Evolutionary conservation across 192 early-diverging fungal genomes (phyloP), one percentile per base, ranked within the genome.

Genomic region (Chytriomyces hyalinus): DNA sequence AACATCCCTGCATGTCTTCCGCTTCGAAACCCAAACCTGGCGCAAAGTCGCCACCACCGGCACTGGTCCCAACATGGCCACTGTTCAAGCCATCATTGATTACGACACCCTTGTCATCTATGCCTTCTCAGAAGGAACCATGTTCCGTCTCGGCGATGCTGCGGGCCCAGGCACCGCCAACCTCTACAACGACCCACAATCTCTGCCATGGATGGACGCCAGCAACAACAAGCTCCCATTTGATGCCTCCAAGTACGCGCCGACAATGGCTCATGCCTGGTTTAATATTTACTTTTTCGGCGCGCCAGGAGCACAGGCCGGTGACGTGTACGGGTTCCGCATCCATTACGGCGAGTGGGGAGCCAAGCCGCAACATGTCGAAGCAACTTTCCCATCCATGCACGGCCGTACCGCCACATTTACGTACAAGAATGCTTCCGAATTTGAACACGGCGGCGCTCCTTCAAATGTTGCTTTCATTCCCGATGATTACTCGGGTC

Each of bases 241-340:
- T 6, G 22, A 43, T 20, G 45, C 17, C 6, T 10, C 15, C 8
- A 68, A 65, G 6, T 76, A 76, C 75, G 51, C 36, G 63, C 70
- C 70, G 6, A 68, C 65, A n/a, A 67, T 76, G 47, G 75, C 61
- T 1, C 75, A 76, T 11, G 75, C 61, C 45, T 76, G 22, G 26
- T 65, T 76, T 22, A 67, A 51, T 45, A 67, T 76, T 72, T 76
- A 76, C 75, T 76, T 76, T 44, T 76, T 76, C 67, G 75, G 75
- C 26, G 66, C 61, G 4, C 75, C 75, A 8, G 47, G 49, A 45
- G 51, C 66, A 49, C 53, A 20, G 17, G 26, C 7, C 15, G 75
- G 75, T 4, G 75, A 76, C 47, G 75, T 76, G 9, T 68, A 49
- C 64, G 75, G 65, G 7, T 76, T 61, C 43, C 13, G 75, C 13